Evolutionary conservation across 2,329 filamentous ascomycete genomes (phyloP).

Genomic region (Microdochium nivale): DNA sequence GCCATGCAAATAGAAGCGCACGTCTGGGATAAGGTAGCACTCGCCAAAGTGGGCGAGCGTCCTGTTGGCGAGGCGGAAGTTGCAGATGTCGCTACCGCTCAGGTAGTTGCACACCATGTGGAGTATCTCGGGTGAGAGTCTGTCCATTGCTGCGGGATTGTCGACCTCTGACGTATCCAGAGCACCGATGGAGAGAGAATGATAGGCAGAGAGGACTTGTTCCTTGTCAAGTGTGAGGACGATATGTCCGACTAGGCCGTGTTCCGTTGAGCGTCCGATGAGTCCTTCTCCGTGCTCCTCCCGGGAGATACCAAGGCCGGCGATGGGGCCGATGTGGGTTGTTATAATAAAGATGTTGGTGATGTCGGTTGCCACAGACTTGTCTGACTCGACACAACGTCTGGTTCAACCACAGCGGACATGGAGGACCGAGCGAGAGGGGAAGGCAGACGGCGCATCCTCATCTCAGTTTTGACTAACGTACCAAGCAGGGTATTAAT

Average conservation of each 20-base stretch:
- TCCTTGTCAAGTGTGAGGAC: no score
- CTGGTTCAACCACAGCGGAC: not conserved
- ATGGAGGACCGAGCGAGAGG: not conserved
- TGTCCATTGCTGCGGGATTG: conserved; percentile 1
- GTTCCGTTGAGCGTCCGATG: no score
- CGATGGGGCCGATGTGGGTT: not conserved
- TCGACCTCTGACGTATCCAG: not conserved
- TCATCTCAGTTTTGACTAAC: not conserved
- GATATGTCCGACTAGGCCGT: no score
- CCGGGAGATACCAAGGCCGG: no score
- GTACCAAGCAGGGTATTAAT: no score
- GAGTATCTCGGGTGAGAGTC: conserved; percentile 3
- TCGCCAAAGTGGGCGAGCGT: conserved; percentile 1
- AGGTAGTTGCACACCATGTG: conserved; percentile 5
- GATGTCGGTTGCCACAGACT: not conserved
- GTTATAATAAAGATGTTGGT: not conserved
- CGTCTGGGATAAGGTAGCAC: conserved; percentile 29
- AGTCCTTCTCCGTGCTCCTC: not conserved
- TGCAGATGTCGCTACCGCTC: not conserved
- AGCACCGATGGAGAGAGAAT: not conserved
- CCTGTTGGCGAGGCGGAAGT: conserved; percentile 4
- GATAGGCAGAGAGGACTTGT: not conserved
- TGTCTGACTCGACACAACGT: not conserved
- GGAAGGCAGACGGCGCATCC: not conserved
- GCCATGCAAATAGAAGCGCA: conserved; percentile 9